Evolutionary conservation across 176 grass and related monocot species (phyloP), one percentile per base, ranked within the genome.

Genomic region (Musa itinerans): DNA sequence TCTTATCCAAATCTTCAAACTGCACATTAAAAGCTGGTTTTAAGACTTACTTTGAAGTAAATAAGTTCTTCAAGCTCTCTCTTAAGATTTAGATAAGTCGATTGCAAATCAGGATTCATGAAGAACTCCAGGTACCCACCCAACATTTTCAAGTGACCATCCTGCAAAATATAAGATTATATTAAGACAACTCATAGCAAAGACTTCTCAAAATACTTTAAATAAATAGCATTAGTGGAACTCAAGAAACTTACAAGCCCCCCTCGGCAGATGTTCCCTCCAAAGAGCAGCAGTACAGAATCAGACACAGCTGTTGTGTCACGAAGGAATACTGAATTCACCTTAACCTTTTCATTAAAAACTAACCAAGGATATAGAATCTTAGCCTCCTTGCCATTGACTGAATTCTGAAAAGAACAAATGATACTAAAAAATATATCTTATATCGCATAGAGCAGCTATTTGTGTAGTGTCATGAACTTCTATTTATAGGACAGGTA

Each of bases 291-390:
- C 65, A 99, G 74, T 80, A 83, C 76, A 78, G 95, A 99, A 84
- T 99, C 95, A 69, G 90, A 87, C 80, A 99, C 76, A 56, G 88
- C 95, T 24, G 95, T 99, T 56, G 95, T 94, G 78, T 99, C 95
- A 63, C 95, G 90, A 68, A 99, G 78, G 76, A 99, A 94, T 76
- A 99, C 95, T 8, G 95, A 87, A 77, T 99, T 99, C 26, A 99
- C 95, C 78, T 99, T 99, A 75, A 99, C 88, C 71, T 99, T 99
- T 76, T 99, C 95, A 65, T 99, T 99, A 77, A 99, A 99, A 63
- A 99, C 88, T 83, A 99, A 76, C 95, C 95, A 99, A 25, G 95
- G 95, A 72, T 91, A 94, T 76, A 90, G 90, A 86, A 99, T 99
- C 75, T 86, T 91, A 24, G 73, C 56, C 82, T 91, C 95, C 80